These are phyloP conservation scores for Clonostachys chloroleuca DNA, from an alignment of 2,329 filamentous ascomycete species.

Conservation along the genomic window DNA sequence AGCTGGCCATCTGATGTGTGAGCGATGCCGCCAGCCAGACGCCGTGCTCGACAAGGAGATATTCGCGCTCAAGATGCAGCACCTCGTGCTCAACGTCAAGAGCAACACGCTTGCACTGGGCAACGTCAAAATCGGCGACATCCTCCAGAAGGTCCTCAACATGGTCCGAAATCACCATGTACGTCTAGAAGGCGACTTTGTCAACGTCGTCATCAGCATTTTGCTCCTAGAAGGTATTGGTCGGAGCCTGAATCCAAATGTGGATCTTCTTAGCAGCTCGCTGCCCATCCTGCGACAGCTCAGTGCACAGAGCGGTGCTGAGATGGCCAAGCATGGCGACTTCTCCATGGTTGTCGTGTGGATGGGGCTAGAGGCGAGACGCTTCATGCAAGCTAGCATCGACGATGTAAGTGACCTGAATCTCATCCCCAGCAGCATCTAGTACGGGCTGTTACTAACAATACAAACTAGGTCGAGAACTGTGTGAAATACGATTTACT, in stretches of 20 bases:
- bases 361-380: slow-evolving; percentile 83
- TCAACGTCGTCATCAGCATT: slow-evolving; percentile 96
- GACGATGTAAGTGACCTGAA: slow-evolving; percentile 65
- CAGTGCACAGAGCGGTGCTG: slow-evolving; percentile 69
- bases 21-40: slow-evolving; percentile 87
- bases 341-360: slow-evolving; percentile 87
- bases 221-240: slow-evolving; percentile 92
- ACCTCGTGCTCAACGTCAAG: slow-evolving; percentile 88
- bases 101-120: slow-evolving; percentile 85
- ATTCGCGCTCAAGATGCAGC: slow-evolving; percentile 95
- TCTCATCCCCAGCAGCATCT: background rate
- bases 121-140: slow-evolving; percentile 93
- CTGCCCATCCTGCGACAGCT: slow-evolving; percentile 87
- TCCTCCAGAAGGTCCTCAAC: slow-evolving; percentile 80
- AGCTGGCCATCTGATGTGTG: slow-evolving; percentile 92
- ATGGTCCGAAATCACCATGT: slow-evolving; percentile 96
- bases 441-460: slow-evolving; percentile 3
- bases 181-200: slow-evolving; percentile 91
- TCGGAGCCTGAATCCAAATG: slow-evolving; percentile 74
- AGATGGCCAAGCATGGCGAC: slow-evolving; percentile 68
- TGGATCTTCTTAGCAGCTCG: slow-evolving; percentile 82
- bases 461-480: slow-evolving; percentile 61
- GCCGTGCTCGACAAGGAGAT: slow-evolving; percentile 85
- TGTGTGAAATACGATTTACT: slow-evolving; percentile 90
- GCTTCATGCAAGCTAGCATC: slow-evolving; percentile 84